phyloP scores from a whole-genome alignment of 345 rosid genomes.

The Trapa incisa region DNA sequence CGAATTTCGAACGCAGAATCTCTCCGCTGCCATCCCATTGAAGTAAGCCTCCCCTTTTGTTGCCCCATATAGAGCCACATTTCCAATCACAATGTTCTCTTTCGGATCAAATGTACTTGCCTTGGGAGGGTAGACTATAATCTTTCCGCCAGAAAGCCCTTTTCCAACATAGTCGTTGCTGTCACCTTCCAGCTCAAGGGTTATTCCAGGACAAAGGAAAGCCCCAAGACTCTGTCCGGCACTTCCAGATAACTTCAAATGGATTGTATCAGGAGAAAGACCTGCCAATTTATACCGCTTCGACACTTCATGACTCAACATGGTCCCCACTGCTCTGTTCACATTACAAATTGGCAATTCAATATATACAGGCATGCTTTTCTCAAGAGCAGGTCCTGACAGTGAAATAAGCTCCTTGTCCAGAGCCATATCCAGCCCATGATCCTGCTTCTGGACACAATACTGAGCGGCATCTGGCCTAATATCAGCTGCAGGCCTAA shows the following conservation, averaged over 20 bases:
- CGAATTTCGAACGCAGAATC: slow-evolving; percentile 96
- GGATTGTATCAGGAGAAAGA: slow-evolving; percentile 77
- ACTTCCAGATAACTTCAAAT: slow-evolving; percentile 78
- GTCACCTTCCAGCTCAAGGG: slow-evolving; percentile 92
- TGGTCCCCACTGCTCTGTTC: slow-evolving; percentile 98
- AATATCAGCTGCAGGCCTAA: slow-evolving; percentile 88
- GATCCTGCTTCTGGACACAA: slow-evolving; percentile 94
- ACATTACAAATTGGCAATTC: slow-evolving; percentile 75
- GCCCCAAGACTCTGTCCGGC: slow-evolving; percentile 99
- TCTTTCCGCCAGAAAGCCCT: slow-evolving; percentile 96
- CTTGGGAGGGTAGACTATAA: slow-evolving; percentile 85
- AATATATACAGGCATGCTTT: slow-evolving; percentile 71
- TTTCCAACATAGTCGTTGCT: slow-evolving; percentile 95
- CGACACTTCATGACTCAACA: slow-evolving; percentile 98
- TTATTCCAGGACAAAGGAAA: slow-evolving; percentile 85
- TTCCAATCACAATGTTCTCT: slow-evolving; percentile 90
- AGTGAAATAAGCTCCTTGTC: slow-evolving; percentile 57
- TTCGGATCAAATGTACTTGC: slow-evolving; percentile 89
- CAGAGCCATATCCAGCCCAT: slow-evolving; percentile 90
- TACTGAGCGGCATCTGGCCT: slow-evolving; percentile 91
- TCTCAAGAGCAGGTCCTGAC: slow-evolving; percentile 70
- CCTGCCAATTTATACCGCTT: slow-evolving; percentile 74
- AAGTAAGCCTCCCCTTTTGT: slow-evolving; percentile 86
- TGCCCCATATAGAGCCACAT: slow-evolving; percentile 96
- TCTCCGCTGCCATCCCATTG: slow-evolving; percentile 98